Conservation (phyloP, 441 rosid genomes). For the Jatropha multifida region DNA sequence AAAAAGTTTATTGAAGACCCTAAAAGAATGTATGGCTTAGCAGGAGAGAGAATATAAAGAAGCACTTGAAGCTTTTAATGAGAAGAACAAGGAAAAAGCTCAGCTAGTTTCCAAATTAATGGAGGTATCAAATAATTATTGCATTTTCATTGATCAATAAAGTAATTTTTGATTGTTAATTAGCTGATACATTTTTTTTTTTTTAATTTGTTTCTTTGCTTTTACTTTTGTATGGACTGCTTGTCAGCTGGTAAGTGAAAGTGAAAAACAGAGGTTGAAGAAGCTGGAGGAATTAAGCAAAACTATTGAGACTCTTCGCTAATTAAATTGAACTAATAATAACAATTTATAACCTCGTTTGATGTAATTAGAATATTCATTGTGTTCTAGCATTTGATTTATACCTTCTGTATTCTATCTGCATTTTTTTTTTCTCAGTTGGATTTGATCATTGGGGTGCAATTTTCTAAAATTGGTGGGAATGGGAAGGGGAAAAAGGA, state of each 20-base stretch:
- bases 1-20: too few relatives aligned
- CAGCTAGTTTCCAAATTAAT: constrained; percentile 65
- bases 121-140: constrained; percentile 51
- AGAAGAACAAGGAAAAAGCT: constrained; percentile 83
- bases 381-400: constrained; percentile 20
- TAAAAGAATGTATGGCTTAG: not conserved
- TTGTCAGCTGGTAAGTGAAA: constrained; percentile 73
- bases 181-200: too few relatives aligned
- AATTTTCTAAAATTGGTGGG: constrained; percentile 21
- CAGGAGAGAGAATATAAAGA: constrained; percentile 95
- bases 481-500: too few relatives aligned
- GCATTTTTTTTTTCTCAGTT: constrained; percentile 9
- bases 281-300: constrained; percentile 92
- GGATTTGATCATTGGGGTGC: constrained; percentile 9
- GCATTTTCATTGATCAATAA: not conserved
- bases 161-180: too few relatives aligned
- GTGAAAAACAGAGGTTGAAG: constrained; percentile 78
- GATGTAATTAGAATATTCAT: constrained; percentile 26
- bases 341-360: constrained; percentile 18
- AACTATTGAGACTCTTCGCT: constrained; percentile 49
- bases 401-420: constrained; percentile 24
- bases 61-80: constrained; percentile 82
- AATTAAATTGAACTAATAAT: constrained; percentile 15
- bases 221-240: not conserved
- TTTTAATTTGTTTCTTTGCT: too few relatives aligned